Evolutionary conservation across 2,329 filamentous ascomycete species (phyloP).

Genomic region (Pochonia chlamydosporia): DNA sequence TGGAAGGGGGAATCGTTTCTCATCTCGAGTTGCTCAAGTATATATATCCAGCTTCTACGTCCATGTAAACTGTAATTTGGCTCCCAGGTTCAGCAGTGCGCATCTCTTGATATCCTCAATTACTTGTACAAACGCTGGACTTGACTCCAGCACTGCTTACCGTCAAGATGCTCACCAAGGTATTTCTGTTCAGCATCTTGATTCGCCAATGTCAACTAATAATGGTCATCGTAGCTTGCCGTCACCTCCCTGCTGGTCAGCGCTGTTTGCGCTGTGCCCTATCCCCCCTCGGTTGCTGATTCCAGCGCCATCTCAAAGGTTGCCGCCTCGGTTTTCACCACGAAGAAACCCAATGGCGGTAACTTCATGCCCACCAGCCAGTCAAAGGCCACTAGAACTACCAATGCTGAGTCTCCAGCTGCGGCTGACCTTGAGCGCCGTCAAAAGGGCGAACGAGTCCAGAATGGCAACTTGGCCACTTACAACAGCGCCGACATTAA

Average conservation of each 20-base stretch:
- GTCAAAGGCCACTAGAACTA: no score
- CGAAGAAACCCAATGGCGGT: not conserved
- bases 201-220: not conserved
- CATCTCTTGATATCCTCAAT: no score
- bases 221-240: not conserved
- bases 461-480: not conserved
- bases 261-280: not conserved
- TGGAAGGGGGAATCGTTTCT: no score
- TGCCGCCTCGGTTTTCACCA: not conserved
- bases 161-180: not conserved
- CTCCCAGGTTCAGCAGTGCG: no score
- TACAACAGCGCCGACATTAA: constrained; percentile 9
- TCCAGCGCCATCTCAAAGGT: not conserved
- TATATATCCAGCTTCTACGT: no score
- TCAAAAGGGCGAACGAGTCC: not conserved
- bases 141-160: no score
- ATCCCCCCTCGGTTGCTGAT: not conserved
- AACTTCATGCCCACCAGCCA: no score
- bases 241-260: not conserved
- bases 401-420: no score
- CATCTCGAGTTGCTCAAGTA: no score
- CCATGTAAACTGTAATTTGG: no score
- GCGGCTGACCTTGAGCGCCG: no score
- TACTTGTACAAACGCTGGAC: no score
- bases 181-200: not conserved